phyloP scores from a whole-genome alignment of 257 asterid genomes.

The Hygrophila difformis region DNA sequence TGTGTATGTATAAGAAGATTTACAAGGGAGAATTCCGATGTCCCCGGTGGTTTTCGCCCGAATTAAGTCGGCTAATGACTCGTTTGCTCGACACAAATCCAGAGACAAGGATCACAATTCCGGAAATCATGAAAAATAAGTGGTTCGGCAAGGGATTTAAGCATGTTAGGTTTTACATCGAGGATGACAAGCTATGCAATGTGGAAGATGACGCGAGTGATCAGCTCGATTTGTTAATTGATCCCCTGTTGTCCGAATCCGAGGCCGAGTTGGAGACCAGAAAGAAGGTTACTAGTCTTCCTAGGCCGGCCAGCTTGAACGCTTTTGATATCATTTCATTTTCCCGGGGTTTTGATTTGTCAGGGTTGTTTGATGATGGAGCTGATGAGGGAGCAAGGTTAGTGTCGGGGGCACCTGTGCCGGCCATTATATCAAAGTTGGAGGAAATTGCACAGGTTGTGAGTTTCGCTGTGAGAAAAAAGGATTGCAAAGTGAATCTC shows the following conservation, averaged over 20 bases:
- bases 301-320: constrained; percentile 60
- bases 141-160: constrained; percentile 40
- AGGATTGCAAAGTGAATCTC: constrained; percentile 49
- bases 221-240: constrained; percentile 25
- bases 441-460: constrained; percentile 61
- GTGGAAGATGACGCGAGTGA: constrained; percentile 21
- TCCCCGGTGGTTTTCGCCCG: constrained; percentile 59
- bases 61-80: constrained; percentile 27
- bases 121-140: constrained; percentile 29
- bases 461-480: constrained; percentile 51
- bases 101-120: constrained; percentile 28
- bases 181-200: constrained; percentile 46
- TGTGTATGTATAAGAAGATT: constrained; percentile 68
- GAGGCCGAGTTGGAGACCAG: constrained; percentile 38
- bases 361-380: constrained; percentile 60
- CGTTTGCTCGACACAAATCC: constrained; percentile 38
- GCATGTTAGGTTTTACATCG: constrained; percentile 38
- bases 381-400: constrained; percentile 40
- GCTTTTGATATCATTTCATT: constrained; percentile 60
- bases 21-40: constrained; percentile 56
- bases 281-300: constrained; percentile 34
- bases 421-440: constrained; percentile 37
- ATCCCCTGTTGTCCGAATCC: constrained; percentile 31
- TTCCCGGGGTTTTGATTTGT: constrained; percentile 53
- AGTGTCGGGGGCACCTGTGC: constrained; percentile 53